Conservation (phyloP, 805 yeast genomes). For the Wickerhamiella spandovensis region DNA sequence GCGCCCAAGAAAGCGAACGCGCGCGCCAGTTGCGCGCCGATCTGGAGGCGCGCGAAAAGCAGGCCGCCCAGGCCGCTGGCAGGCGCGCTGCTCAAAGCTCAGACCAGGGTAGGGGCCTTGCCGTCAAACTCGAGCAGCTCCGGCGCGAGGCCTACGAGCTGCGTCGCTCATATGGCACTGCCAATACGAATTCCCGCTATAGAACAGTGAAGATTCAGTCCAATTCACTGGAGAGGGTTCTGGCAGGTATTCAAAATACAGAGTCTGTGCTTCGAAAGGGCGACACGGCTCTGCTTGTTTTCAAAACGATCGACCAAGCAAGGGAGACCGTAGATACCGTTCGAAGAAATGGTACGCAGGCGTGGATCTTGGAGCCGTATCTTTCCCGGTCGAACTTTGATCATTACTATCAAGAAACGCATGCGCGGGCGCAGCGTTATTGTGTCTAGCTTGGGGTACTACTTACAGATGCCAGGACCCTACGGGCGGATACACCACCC, state of each 20-base stretch:
- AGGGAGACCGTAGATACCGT: slow-evolving; percentile 6
- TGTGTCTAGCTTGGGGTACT: too few species aligned
- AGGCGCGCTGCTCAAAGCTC: not conserved
- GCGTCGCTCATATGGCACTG: not conserved
- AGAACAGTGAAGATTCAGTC: not conserved
- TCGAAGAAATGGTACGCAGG: not conserved
- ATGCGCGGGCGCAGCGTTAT: not conserved
- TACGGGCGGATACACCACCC: too few species aligned
- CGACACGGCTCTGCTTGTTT: not conserved
- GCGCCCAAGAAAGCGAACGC: not conserved
- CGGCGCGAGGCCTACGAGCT: slow-evolving; percentile 3
- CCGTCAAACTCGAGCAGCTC: slow-evolving; percentile 1
- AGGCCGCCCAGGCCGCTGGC: not conserved
- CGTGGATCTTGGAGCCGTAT: not conserved
- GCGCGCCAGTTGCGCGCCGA: not conserved
- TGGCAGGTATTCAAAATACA: not conserved
- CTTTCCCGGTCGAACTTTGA: not conserved
- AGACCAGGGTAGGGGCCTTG: not conserved
- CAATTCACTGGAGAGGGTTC: not conserved
- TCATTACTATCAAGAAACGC: not conserved
- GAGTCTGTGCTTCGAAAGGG: slow-evolving; percentile 1
- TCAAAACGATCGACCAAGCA: slow-evolving; percentile 8
- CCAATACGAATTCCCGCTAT: not conserved
- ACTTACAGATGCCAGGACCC: too few species aligned
- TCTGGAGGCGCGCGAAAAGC: not conserved